Percentiles rank a stretch among this genome's conserved stretches.
Conservation (phyloP, 345 rosid species). For the Carallia pectinifolia region DNA sequence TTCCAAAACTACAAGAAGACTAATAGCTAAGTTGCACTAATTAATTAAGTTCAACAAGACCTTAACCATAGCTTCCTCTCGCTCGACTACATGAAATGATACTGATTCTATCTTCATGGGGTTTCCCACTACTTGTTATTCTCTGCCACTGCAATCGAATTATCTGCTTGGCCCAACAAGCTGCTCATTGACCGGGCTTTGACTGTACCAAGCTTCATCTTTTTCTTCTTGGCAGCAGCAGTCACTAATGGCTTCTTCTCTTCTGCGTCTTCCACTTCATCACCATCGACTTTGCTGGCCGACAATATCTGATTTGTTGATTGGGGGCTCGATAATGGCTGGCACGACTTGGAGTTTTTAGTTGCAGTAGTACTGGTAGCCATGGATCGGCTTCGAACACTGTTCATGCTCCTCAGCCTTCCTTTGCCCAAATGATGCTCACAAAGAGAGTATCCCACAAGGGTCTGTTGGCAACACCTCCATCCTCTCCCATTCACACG, state of each 20-base stretch:
- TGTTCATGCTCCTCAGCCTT: conserved; percentile 69
- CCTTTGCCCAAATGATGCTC: conserved; percentile 98
- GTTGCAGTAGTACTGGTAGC: neutral
- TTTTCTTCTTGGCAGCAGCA: conserved; percentile 40
- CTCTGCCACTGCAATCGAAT: conserved; percentile 17
- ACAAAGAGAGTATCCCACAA: conserved; percentile 89
- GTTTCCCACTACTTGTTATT: neutral
- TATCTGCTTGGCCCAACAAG: conserved; percentile 59
- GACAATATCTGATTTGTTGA: neutral
- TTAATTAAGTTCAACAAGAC: neutral
- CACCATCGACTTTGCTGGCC: neutral
- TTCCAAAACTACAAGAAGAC: too few relatives aligned
- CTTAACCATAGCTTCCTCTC: neutral
- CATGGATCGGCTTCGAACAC: conserved; percentile 38
- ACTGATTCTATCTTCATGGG: neutral
- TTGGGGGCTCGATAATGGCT: conserved; percentile 7
- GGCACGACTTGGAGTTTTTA: conserved; percentile 7
- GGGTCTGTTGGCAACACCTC: conserved; percentile 95
- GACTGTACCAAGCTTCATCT: conserved; percentile 73
- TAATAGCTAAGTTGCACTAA: neutral
- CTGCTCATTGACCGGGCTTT: conserved; percentile 95
- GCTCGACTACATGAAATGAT: neutral
- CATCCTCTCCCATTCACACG: conserved; percentile 97
- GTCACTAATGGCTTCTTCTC: conserved; percentile 26
- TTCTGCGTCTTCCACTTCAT: conserved; percentile 6